Percentiles rank a stretch among this genome's conserved stretches.
These are phyloP conservation scores for Porpolomopsis calyptriformis DNA, from an alignment of 768 basidiomycete genomes.

Conservation along the genomic window DNA sequence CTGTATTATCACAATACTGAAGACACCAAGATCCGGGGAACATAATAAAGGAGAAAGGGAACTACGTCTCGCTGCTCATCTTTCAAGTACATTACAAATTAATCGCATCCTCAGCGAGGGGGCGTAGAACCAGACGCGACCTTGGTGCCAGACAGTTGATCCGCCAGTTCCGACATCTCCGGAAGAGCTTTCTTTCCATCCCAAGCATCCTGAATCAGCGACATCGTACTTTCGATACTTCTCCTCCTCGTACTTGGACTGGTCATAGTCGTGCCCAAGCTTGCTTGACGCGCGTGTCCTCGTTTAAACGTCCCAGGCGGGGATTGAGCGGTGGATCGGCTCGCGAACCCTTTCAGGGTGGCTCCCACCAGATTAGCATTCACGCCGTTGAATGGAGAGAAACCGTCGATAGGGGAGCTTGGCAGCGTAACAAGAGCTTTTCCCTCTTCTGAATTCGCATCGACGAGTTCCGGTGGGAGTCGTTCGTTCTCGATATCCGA, in stretches of 20 bases:
- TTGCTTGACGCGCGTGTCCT: constrained; percentile 67
- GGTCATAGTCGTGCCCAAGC: constrained; percentile 91
- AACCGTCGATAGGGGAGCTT: constrained; percentile 41
- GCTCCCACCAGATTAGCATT: constrained; percentile 11
- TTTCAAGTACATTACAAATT: neutral
- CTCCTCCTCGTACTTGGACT: constrained; percentile 86
- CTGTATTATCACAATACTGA: too few species aligned
- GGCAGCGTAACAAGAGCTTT: constrained; percentile 54
- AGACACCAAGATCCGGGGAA: too few species aligned
- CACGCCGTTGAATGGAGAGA: constrained; percentile 39
- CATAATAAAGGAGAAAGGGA: too few species aligned
- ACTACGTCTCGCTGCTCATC: neutral
- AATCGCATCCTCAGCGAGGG: neutral
- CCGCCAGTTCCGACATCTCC: constrained; percentile 25
- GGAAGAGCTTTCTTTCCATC: constrained; percentile 47
- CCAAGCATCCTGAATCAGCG: constrained; percentile 85
- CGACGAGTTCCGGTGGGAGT: constrained; percentile 90
- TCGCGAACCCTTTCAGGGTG: too few species aligned
- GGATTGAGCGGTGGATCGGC: too few species aligned
- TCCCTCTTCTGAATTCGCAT: constrained; percentile 63
- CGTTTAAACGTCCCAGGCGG: constrained; percentile 47
- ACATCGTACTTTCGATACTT: constrained; percentile 91
- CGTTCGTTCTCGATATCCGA: constrained; percentile 99
- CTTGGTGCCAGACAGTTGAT: constrained; percentile 5
- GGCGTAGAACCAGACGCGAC: constrained; percentile 4